phyloP scores from a whole-genome alignment of 2,329 filamentous ascomycete genomes.

The Davidsoniella australis region DNA sequence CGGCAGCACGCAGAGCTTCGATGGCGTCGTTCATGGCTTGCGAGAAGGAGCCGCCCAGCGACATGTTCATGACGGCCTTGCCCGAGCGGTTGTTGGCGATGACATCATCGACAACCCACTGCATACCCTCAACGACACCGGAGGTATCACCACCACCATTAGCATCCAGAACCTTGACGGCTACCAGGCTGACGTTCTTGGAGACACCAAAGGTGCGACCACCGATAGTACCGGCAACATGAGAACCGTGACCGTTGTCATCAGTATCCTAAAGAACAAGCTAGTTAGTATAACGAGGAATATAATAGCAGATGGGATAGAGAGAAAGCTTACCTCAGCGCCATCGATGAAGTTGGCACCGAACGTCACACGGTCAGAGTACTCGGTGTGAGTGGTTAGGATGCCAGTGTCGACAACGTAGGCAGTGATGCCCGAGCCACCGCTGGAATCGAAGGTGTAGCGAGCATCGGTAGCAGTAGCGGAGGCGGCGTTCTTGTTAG shows the following conservation, averaged over 20 bases:
- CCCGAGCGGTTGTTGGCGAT: conserved; percentile 24
- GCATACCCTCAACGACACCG: conserved; percentile 39
- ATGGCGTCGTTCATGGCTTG: conserved; percentile 38
- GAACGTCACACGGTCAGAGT: conserved; percentile 35
- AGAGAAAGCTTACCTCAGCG: conserved; percentile 21
- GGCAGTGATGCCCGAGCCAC: conserved; percentile 38
- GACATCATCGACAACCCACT: conserved; percentile 35
- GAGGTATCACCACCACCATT: conserved; percentile 22
- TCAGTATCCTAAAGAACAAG: conserved; percentile 27
- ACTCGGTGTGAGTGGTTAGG: conserved; percentile 35
- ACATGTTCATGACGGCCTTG: conserved; percentile 47
- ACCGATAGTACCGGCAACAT: conserved; percentile 45
- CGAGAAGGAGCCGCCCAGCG: conserved; percentile 34
- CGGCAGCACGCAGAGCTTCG: conserved; percentile 28
- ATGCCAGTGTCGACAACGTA: conserved; percentile 54
- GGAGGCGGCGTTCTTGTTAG: conserved; percentile 22
- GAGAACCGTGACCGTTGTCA: conserved; percentile 45
- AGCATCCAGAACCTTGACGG: conserved; percentile 44
- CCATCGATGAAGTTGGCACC: conserved; percentile 35
- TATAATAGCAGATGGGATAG: neutral
- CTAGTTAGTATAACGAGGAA: neutral
- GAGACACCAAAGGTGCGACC: conserved; percentile 45
- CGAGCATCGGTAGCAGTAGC: conserved; percentile 14
- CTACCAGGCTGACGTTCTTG: conserved; percentile 36
- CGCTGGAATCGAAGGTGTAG: conserved; percentile 36